Evolutionary conservation across 2,329 filamentous ascomycete species (phyloP).

Genomic region (Penicillium aurantiogriseum): DNA sequence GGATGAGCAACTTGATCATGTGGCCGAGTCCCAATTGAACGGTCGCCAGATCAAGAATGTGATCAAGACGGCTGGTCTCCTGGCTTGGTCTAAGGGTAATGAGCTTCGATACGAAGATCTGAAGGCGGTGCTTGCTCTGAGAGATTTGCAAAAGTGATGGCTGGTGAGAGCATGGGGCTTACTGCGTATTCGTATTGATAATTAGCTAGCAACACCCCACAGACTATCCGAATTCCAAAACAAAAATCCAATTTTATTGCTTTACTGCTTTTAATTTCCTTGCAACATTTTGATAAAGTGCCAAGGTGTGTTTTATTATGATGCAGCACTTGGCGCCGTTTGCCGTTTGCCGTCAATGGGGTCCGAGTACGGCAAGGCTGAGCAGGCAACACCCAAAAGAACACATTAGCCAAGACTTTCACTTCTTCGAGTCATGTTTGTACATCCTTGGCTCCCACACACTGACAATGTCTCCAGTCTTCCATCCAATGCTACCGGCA

Average conservation of each 20-base stretch:
- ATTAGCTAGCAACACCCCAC: background rate
- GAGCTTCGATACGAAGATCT: conserved; percentile 23
- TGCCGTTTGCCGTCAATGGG: background rate
- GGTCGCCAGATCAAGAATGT: conserved; percentile 48
- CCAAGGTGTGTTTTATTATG: background rate
- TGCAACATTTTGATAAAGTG: background rate
- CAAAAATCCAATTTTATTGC: background rate
- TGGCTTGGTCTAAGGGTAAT: conserved; percentile 32
- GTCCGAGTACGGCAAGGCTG: background rate
- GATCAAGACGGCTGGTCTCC: conserved; percentile 43
- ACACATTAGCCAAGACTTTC: background rate
- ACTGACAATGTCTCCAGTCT: background rate
- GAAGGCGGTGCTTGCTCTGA: conserved; percentile 16
- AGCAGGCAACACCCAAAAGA: background rate
- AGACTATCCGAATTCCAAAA: background rate
- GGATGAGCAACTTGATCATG: conserved; percentile 22
- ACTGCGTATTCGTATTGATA: background rate
- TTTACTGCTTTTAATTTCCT: background rate
- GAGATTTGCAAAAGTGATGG: background rate
- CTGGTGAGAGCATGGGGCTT: background rate
- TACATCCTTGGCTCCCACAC: background rate
- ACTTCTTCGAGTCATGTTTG: background rate
- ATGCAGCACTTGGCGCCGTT: background rate
- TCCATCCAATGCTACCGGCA: background rate
- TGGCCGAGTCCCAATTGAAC: conserved; percentile 28